Conservation (phyloP, 2,329 filamentous ascomycete species). For the Colletotrichum sp. region DNA sequence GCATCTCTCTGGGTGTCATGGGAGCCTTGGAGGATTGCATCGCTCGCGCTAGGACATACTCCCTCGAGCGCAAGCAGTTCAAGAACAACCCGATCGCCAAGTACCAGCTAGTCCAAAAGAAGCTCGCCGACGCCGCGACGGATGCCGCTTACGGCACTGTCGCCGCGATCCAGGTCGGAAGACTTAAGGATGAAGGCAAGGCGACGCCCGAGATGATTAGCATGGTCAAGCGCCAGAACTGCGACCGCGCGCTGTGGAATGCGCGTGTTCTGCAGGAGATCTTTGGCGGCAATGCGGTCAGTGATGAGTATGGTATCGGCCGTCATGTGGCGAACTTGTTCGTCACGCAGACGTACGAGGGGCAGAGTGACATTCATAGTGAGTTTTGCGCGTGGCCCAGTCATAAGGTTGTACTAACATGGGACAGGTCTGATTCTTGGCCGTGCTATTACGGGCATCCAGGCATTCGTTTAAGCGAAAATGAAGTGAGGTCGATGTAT, state of each 20-base stretch:
- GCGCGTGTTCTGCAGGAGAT: slow-evolving; percentile 87
- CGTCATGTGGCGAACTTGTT: slow-evolving; percentile 96
- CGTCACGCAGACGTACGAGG: slow-evolving; percentile 97
- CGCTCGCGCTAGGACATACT: slow-evolving; percentile 78
- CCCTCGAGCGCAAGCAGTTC: slow-evolving; percentile 95
- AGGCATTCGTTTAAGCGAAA: slow-evolving; percentile 71
- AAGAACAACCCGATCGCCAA: slow-evolving; percentile 93
- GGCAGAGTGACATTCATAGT: slow-evolving; percentile 98
- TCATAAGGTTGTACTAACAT: slow-evolving; percentile 27
- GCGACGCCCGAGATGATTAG: slow-evolving; percentile 93
- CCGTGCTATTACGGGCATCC: slow-evolving; percentile 74
- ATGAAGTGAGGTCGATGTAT: not conserved
- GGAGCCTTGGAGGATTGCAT: slow-evolving; percentile 95
- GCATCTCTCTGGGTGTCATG: slow-evolving; percentile 92
- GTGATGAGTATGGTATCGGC: slow-evolving; percentile 95
- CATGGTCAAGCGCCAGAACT: slow-evolving; percentile 98
- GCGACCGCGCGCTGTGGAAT: slow-evolving; percentile 83
- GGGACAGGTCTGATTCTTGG: slow-evolving; percentile 69
- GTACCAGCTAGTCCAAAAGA: slow-evolving; percentile 98
- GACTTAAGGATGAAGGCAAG: slow-evolving; percentile 91
- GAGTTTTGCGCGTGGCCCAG: slow-evolving; percentile 44
- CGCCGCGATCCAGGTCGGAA: slow-evolving; percentile 87
- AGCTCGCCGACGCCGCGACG: slow-evolving; percentile 89
- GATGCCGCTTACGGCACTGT: slow-evolving; percentile 92
- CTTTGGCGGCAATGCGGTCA: slow-evolving; percentile 97